These are phyloP conservation scores for Hypoxylon subgilvum DNA, from an alignment of 495 filamentous ascomycete species.

Conservation along the genomic window DNA sequence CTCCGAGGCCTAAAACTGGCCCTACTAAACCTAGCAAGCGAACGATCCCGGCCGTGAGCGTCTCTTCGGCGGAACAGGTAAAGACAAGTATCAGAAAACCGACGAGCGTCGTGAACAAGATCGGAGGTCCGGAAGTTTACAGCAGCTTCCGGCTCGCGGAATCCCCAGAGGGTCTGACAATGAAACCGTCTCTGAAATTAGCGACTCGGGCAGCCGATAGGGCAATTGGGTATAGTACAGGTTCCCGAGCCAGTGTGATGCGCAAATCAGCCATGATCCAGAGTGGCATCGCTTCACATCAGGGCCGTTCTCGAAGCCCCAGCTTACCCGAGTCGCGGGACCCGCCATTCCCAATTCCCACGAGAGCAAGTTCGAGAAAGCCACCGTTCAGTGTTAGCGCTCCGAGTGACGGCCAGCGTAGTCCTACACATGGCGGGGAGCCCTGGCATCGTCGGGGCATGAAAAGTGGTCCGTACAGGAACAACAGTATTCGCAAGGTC, in stretches of 20 bases:
- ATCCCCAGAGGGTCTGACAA: slow-evolving; percentile 39
- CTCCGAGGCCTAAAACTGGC: slow-evolving; percentile 56
- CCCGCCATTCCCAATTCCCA: slow-evolving; percentile 90
- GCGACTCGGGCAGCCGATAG: slow-evolving; percentile 40
- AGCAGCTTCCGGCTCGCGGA: slow-evolving; percentile 42
- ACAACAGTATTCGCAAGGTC: slow-evolving; percentile 75
- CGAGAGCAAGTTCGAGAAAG: slow-evolving; percentile 83
- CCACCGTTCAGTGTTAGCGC: slow-evolving; percentile 68
- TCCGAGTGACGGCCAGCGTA: slow-evolving; percentile 75
- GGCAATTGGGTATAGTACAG: slow-evolving; percentile 37
- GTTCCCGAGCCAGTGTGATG: slow-evolving; percentile 53
- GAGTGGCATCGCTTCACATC: slow-evolving; percentile 74
- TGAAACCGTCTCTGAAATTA: slow-evolving; percentile 41
- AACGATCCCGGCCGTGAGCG: slow-evolving; percentile 30
- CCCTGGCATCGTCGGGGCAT: slow-evolving; percentile 49
- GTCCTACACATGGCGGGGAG: slow-evolving; percentile 66
- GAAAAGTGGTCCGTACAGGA: slow-evolving; percentile 52
- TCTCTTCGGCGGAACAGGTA: slow-evolving; percentile 44
- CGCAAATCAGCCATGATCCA: slow-evolving; percentile 74
- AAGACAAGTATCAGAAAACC: slow-evolving; percentile 31
- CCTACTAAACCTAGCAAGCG: slow-evolving; percentile 46
- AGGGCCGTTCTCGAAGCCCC: slow-evolving; percentile 72
- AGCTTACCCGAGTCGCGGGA: slow-evolving; percentile 68
- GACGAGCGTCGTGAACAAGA: slow-evolving; percentile 33
- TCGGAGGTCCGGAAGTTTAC: slow-evolving; percentile 38